These are phyloP conservation scores for Eutrema salsugineum DNA, from an alignment of 441 rosid genomes.

Conservation along the genomic window DNA sequence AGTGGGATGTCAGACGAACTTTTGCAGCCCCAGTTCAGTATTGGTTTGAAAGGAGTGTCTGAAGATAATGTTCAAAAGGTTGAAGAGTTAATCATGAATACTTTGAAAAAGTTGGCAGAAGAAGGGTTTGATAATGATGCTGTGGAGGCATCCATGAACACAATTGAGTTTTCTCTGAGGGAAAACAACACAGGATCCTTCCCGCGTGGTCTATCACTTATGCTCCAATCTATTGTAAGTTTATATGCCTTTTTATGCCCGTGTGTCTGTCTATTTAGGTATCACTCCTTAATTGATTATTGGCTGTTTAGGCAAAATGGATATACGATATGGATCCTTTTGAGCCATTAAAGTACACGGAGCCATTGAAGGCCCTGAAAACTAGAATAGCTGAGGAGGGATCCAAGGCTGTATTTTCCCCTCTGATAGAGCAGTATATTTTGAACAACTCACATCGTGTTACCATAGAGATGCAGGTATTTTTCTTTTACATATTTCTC, in stretches of 20 bases:
- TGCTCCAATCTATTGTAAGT: conserved; percentile 87
- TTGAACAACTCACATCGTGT: conserved; percentile 83
- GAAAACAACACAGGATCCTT: conserved; percentile 96
- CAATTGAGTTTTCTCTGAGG: conserved; percentile 93
- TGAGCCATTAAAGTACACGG: conserved; percentile 85
- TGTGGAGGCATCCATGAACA: conserved; percentile 98
- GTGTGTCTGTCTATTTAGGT: background rate
- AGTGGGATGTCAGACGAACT: conserved; percentile 94
- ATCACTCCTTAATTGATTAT: conserved; percentile 16
- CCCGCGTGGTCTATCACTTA: conserved; percentile 94
- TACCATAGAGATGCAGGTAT: conserved; percentile 91
- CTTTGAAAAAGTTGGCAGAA: conserved; percentile 68
- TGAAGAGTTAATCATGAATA: conserved; percentile 71
- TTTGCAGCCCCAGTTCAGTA: conserved; percentile 92
- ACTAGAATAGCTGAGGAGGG: conserved; percentile 83
- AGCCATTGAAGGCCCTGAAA: conserved; percentile 74
- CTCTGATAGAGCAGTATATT: conserved; percentile 78
- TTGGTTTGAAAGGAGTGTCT: conserved; percentile 86
- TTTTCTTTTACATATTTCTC: background rate
- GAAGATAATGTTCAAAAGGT: conserved; percentile 76
- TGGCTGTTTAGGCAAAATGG: conserved; percentile 74
- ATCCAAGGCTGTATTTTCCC: conserved; percentile 91
- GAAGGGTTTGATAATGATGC: conserved; percentile 93
- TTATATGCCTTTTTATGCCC: background rate
- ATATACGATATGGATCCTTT: conserved; percentile 96